Evolutionary conservation across 345 rosid species (phyloP).

Genomic region (Eucalyptus tenuipes): DNA sequence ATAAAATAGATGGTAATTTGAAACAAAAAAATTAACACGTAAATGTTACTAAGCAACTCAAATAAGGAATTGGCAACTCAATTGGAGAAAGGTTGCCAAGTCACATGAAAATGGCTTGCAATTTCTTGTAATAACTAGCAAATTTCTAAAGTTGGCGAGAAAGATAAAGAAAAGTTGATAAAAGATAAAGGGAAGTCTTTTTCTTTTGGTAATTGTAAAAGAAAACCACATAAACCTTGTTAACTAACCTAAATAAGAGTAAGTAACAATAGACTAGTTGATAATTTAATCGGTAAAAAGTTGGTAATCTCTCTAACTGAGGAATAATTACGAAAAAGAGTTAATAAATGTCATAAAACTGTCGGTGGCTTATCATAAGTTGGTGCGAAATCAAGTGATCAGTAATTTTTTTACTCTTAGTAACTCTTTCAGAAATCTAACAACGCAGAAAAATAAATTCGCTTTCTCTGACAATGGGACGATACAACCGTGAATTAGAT

Average conservation of each 20-base stretch:
- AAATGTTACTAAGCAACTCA: neutral
- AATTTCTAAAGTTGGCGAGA: neutral
- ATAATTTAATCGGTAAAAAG: neutral
- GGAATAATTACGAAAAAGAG: neutral
- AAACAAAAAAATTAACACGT: neutral
- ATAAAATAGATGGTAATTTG: neutral
- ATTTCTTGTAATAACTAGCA: neutral
- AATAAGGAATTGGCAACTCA: neutral
- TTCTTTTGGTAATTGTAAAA: neutral
- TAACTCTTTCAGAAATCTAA: neutral
- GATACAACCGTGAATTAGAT: neutral
- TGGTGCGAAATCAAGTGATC: neutral
- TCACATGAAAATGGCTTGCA: neutral
- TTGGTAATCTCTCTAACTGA: neutral
- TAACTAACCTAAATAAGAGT: neutral
- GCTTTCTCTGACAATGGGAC: neutral
- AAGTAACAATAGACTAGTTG: neutral
- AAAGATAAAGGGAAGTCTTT: neutral
- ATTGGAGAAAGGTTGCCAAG: neutral
- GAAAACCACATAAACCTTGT: neutral
- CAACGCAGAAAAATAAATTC: neutral
- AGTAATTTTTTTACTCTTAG: neutral
- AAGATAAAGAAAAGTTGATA: neutral
- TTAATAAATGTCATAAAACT: neutral
- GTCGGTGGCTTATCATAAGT: neutral